Evolutionary conservation across 768 basidiomycete species (phyloP).

Genomic region (Tricholoma matsutake): DNA sequence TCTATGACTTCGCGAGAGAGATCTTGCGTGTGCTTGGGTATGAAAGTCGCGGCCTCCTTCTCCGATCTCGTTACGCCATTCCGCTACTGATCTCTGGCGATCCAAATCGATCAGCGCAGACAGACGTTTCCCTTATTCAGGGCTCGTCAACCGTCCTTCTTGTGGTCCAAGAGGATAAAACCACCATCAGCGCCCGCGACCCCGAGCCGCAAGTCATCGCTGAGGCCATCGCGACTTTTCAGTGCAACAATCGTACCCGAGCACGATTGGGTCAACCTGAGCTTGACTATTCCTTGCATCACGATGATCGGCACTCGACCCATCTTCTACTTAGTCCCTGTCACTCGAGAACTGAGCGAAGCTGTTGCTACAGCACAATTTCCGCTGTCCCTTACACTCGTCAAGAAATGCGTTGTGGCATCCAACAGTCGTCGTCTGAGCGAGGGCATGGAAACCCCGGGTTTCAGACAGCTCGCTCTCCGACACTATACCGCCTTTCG

Average conservation of each 20-base stretch:
- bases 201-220: slow-evolving; percentile 25
- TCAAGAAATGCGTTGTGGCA: slow-evolving; percentile 22
- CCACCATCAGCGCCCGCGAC: neutral
- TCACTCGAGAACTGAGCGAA: slow-evolving; percentile 28
- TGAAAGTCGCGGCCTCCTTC: slow-evolving; percentile 5
- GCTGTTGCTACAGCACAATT: slow-evolving; percentile 23
- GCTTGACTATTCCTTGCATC: slow-evolving; percentile 31
- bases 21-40: slow-evolving; percentile 9
- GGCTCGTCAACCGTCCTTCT: slow-evolving; percentile 12
- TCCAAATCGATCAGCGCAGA: slow-evolving; percentile 3
- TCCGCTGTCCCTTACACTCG: slow-evolving; percentile 19
- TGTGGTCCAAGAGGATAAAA: slow-evolving; percentile 14
- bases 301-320: slow-evolving; percentile 32
- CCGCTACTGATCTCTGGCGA: slow-evolving; percentile 18
- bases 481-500: slow-evolving; percentile 28
- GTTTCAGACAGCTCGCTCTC: slow-evolving; percentile 26
- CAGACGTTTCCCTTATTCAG: slow-evolving; percentile 11
- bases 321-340: slow-evolving; percentile 32
- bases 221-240: slow-evolving; percentile 30
- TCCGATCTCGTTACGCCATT: slow-evolving; percentile 11
- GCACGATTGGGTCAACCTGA: slow-evolving; percentile 10
- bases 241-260: slow-evolving; percentile 27
- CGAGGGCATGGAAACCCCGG: slow-evolving; percentile 28
- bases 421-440: slow-evolving; percentile 9
- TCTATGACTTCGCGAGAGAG: slow-evolving; percentile 14